Percentiles rank a stretch among this genome's conserved stretches.
These are phyloP conservation scores for Austroboletus niveus DNA, from an alignment of 1,284 basidiomycete genomes.

Conservation along the genomic window DNA sequence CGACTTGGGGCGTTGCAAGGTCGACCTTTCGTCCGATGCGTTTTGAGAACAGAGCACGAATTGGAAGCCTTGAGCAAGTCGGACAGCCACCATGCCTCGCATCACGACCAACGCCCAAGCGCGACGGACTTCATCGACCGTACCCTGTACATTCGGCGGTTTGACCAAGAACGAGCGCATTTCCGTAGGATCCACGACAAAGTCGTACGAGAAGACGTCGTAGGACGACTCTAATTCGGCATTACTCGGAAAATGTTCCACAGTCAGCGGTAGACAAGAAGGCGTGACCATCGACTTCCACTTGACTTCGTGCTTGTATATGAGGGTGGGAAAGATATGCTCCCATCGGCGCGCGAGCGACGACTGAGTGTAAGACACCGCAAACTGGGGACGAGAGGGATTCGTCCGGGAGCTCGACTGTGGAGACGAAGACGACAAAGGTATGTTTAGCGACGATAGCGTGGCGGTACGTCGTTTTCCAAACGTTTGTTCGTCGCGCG, in stretches of 20 bases:
- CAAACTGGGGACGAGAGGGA: slow-evolving; percentile 59
- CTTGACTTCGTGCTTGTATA: slow-evolving; percentile 87
- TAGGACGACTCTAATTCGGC: slow-evolving; percentile 78
- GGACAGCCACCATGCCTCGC: slow-evolving; percentile 91
- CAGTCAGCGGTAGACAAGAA: slow-evolving; percentile 87
- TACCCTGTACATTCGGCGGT: slow-evolving; percentile 49
- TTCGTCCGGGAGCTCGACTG: slow-evolving; percentile 50
- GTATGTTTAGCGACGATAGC: slow-evolving; percentile 39
- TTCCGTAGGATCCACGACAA: slow-evolving; percentile 73
- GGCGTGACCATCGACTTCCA: slow-evolving; percentile 88
- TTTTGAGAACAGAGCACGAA: slow-evolving; percentile 65
- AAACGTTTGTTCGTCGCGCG: slow-evolving; percentile 57
- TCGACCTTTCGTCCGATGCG: slow-evolving; percentile 28
- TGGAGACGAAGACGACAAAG: slow-evolving; percentile 50
- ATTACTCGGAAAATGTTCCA: slow-evolving; percentile 82
- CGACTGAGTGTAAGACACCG: slow-evolving; percentile 58
- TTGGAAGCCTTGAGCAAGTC: slow-evolving; percentile 96
- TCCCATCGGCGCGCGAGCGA: slow-evolving; percentile 86
- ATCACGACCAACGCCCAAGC: slow-evolving; percentile 84
- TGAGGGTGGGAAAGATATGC: slow-evolving; percentile 76
- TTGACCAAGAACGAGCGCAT: slow-evolving; percentile 81
- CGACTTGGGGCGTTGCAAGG: slow-evolving; percentile 51
- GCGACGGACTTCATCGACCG: slow-evolving; percentile 56
- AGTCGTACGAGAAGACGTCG: slow-evolving; percentile 79
- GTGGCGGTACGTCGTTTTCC: slow-evolving; percentile 54